A percentile compares a stretch with the other conserved stretches of the same genome.
Evolutionary conservation across 2,329 filamentous ascomycete genomes (phyloP).

Genomic region (Rhynchosporium secalis): DNA sequence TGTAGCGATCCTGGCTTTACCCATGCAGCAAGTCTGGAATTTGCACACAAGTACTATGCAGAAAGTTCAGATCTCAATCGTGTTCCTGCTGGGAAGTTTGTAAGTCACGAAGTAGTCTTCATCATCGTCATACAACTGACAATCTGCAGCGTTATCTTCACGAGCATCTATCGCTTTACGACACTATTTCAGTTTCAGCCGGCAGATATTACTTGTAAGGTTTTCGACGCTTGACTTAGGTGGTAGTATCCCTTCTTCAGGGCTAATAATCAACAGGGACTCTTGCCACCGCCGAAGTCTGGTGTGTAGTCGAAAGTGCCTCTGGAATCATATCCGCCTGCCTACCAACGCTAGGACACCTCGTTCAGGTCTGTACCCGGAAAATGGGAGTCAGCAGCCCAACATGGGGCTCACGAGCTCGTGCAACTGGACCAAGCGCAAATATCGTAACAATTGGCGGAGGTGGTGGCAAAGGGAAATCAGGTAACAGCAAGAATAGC

Average conservation of each 20-base stretch:
- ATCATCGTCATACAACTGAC: neutral
- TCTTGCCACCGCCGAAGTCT: constrained; percentile 16
- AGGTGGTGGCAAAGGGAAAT: neutral
- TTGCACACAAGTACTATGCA: constrained; percentile 36
- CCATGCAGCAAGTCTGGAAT: constrained; percentile 39
- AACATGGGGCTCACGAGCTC: constrained; percentile 2
- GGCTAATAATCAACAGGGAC: constrained; percentile 9
- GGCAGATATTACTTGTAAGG: constrained; percentile 19
- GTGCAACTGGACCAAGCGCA: neutral
- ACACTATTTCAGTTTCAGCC: constrained; percentile 19
- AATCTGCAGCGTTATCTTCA: constrained; percentile 11
- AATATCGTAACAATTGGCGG: neutral
- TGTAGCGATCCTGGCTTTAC: constrained; percentile 41
- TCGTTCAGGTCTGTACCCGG: neutral
- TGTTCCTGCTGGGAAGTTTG: constrained; percentile 42
- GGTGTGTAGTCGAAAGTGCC: constrained; percentile 18
- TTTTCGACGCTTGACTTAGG: neutral
- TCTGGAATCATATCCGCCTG: constrained; percentile 13
- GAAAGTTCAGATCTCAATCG: constrained; percentile 28
- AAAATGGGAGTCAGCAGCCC: neutral
- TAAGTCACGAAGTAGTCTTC: constrained; percentile 28
- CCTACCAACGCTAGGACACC: constrained; percentile 1
- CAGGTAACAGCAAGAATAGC: neutral
- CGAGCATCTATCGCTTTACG: constrained; percentile 20
- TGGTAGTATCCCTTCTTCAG: neutral